phyloP scores from a whole-genome alignment of 1,139 yeast species.

The Barnettozyma hawaiiensis region DNA sequence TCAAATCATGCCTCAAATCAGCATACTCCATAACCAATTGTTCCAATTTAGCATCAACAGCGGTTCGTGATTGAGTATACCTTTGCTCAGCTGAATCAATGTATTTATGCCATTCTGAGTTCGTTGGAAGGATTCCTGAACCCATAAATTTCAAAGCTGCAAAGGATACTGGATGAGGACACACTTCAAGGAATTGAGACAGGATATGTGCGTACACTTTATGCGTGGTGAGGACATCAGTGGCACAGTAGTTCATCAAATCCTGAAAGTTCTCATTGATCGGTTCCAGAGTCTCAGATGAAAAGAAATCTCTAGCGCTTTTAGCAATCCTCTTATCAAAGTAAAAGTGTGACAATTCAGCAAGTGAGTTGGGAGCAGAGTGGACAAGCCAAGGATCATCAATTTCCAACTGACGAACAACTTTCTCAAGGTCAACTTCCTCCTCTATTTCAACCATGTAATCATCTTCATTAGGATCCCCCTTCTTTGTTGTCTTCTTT shows the following conservation, averaged over 20 bases:
- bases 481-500: constrained; percentile 20
- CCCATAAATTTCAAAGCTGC: constrained; percentile 79
- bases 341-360: constrained; percentile 76
- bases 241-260: constrained; percentile 77
- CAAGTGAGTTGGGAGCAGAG: constrained; percentile 76
- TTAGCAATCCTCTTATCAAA: constrained; percentile 70
- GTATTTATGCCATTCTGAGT: constrained; percentile 67
- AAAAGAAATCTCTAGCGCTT: constrained; percentile 57
- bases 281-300: constrained; percentile 46
- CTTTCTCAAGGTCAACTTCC: constrained; percentile 16
- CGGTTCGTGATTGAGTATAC: constrained; percentile 52
- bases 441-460: constrained; percentile 13
- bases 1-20: constrained; percentile 32
- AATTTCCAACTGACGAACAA: constrained; percentile 23
- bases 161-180: constrained; percentile 94
- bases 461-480: constrained; percentile 14
- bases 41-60: constrained; percentile 54
- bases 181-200: constrained; percentile 58
- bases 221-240: constrained; percentile 75
- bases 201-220: constrained; percentile 61
- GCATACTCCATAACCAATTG: constrained; percentile 59
- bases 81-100: constrained; percentile 60
- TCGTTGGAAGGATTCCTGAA: constrained; percentile 75
- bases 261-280: constrained; percentile 53
- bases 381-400: constrained; percentile 72